Conservation (phyloP, 106 monocot species). For the Triglochin maritima region DNA sequence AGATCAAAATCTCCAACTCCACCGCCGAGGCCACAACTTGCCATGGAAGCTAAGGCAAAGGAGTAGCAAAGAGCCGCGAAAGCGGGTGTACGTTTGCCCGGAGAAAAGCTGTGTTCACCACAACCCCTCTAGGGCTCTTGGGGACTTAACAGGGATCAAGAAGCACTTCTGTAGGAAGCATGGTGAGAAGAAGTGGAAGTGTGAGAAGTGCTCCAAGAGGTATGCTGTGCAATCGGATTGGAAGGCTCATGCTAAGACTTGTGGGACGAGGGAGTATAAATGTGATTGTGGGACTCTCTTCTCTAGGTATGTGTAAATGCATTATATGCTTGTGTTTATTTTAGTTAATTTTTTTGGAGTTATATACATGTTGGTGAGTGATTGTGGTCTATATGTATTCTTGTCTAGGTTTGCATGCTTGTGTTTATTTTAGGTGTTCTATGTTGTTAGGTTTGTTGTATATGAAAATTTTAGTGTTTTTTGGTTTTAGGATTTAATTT, state of each 20-base stretch:
- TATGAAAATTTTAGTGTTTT: no score
- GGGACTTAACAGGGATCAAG: slow-evolving; percentile 74
- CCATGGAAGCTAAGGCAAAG: slow-evolving; percentile 12
- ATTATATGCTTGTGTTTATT: not conserved
- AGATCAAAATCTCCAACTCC: slow-evolving; percentile 20
- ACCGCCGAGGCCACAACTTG: slow-evolving; percentile 13
- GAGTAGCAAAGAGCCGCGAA: slow-evolving; percentile 14
- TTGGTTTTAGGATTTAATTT: no score
- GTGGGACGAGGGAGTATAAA: slow-evolving; percentile 31
- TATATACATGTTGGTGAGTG: no score
- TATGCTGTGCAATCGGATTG: slow-evolving; percentile 77
- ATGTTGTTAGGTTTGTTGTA: no score
- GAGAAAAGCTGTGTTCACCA: slow-evolving; percentile 59
- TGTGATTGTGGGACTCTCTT: slow-evolving; percentile 31
- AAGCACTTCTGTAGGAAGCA: slow-evolving; percentile 83
- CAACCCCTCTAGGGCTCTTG: slow-evolving; percentile 55
- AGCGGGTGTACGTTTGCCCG: slow-evolving; percentile 76
- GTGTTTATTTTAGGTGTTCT: no score
- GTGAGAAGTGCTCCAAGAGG: slow-evolving; percentile 68
- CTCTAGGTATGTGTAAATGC: slow-evolving; percentile 8
- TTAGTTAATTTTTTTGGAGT: not conserved
- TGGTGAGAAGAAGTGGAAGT: slow-evolving; percentile 84
- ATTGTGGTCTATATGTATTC: no score
- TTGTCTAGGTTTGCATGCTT: no score
- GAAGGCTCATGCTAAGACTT: slow-evolving; percentile 71